phyloP scores from a whole-genome alignment of 305 asterid species.

The Solanum hybrid region DNA sequence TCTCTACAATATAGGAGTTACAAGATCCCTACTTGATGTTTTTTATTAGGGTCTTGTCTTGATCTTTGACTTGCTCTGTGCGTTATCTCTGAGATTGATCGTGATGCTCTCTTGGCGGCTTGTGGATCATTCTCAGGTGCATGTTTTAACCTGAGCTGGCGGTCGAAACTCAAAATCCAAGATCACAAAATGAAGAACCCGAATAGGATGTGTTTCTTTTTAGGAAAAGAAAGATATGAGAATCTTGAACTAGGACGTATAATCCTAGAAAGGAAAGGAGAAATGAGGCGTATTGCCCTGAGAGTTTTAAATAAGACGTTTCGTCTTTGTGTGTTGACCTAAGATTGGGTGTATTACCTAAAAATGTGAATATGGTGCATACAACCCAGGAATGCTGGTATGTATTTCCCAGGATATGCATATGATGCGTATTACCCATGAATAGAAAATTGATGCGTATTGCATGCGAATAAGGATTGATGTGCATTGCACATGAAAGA shows the following conservation, averaged over 20 bases:
- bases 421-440: not conserved
- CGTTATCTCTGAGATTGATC: not conserved
- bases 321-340: not conserved
- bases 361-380: not conserved
- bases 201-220: not conserved
- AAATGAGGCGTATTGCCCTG: not conserved
- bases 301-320: not conserved
- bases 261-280: not conserved
- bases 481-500: not conserved
- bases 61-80: not conserved
- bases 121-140: not conserved
- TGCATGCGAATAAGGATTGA: no score
- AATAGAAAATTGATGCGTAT: not conserved
- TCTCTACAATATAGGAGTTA: not conserved
- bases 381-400: not conserved
- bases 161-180: not conserved
- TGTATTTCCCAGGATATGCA: not conserved
- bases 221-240: not conserved
- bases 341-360: not conserved
- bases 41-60: not conserved
- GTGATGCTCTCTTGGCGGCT: not conserved
- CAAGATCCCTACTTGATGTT: not conserved
- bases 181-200: not conserved
- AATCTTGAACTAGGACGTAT: not conserved
- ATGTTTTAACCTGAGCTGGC: not conserved